These are phyloP conservation scores for Termitomyces sp. DNA, from an alignment of 768 basidiomycete species.

Conservation along the genomic window DNA sequence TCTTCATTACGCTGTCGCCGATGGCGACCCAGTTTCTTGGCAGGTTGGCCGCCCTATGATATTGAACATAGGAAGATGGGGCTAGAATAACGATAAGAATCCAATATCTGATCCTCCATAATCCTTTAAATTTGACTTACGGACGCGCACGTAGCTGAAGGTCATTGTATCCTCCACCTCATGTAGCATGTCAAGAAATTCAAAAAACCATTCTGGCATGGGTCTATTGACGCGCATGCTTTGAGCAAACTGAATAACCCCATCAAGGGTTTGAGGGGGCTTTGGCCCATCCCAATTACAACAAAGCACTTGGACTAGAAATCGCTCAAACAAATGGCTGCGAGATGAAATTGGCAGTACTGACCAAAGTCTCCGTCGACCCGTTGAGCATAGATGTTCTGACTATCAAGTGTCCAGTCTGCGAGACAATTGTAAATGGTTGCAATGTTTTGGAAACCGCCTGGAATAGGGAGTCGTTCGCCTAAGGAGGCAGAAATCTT, in stretches of 20 bases:
- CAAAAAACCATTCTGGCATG: constrained; percentile 24
- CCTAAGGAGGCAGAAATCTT: not conserved
- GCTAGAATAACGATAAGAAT: constrained; percentile 9
- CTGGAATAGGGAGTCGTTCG: constrained; percentile 1
- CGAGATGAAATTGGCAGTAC: not conserved
- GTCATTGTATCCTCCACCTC: constrained; percentile 17
- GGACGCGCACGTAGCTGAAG: constrained; percentile 5
- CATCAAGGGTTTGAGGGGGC: constrained; percentile 13
- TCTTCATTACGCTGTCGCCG: constrained; percentile 30
- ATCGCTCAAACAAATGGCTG: not conserved
- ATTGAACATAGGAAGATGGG: constrained; percentile 20
- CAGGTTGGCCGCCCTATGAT: constrained; percentile 21
- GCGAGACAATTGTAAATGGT: constrained; percentile 4
- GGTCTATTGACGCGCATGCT: constrained; percentile 13
- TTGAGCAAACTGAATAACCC: constrained; percentile 8
- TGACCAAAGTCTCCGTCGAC: constrained; percentile 3
- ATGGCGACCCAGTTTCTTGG: constrained; percentile 30
- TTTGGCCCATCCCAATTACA: constrained; percentile 1
- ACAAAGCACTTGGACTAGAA: constrained; percentile 2
- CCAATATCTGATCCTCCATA: not conserved
- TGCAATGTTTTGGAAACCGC: constrained; percentile 1
- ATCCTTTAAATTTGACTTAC: constrained; percentile 13
- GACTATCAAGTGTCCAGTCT: constrained; percentile 1
- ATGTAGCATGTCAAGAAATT: constrained; percentile 24
- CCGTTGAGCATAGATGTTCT: not conserved